These are phyloP conservation scores for Pichia sp. DNA, from an alignment of 1,139 yeast genomes.

Conservation along the genomic window DNA sequence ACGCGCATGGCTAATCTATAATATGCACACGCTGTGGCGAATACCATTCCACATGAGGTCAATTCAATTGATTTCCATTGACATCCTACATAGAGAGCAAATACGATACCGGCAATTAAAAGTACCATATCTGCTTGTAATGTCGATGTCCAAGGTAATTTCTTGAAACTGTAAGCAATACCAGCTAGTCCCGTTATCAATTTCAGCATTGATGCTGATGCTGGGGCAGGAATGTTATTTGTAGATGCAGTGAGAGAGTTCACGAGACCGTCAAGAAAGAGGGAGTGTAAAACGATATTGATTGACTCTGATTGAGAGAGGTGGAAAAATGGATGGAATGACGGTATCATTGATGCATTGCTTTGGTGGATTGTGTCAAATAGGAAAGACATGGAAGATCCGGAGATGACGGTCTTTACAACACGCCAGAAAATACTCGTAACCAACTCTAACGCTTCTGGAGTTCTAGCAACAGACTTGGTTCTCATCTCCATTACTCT, in stretches of 20 bases:
- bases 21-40: too few relatives aligned
- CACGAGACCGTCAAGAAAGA: background rate
- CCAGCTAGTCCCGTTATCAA: constrained; percentile 65
- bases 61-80: background rate
- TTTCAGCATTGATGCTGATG: constrained; percentile 3
- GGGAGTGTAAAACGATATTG: constrained; percentile 1
- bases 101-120: constrained; percentile 39
- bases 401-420: constrained; percentile 1
- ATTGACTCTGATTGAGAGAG: too few relatives aligned
- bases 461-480: too few relatives aligned
- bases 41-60: too few relatives aligned
- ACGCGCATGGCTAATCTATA: too few relatives aligned
- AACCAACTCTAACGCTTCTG: background rate
- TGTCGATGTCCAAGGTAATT: constrained; percentile 72
- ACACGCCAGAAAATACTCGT: background rate
- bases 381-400: constrained; percentile 1
- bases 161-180: constrained; percentile 73
- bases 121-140: constrained; percentile 71
- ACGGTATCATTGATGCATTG: constrained; percentile 3
- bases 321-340: too few relatives aligned
- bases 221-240: background rate
- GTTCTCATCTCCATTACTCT: background rate
- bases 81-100: too few relatives aligned
- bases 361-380: constrained; percentile 3
- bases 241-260: background rate